Evolutionary conservation across 768 basidiomycete species (phyloP), one percentile per base, ranked within the genome.

Genomic region (Lactarius tabidus): DNA sequence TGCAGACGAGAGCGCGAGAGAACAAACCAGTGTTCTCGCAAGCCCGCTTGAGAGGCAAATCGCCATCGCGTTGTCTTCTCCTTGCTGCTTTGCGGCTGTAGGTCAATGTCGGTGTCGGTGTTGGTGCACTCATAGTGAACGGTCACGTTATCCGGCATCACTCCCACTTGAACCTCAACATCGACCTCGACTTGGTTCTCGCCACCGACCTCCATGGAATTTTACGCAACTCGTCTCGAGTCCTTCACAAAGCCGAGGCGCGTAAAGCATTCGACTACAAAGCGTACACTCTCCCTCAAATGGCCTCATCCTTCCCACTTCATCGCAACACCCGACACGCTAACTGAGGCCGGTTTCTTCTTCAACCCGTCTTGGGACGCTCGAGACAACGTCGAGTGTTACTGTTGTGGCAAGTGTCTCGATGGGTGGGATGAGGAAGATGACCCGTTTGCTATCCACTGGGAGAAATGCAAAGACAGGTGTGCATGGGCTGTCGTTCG

Each of bases 311-410:
- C 89, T 0, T 51, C 75, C 0, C 70, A 77, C 20, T 91, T 85
- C 74, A 76, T 77, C 58, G 88, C 95, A 54, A 94, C 84, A 58
- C 87, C 95, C 1, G 76, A 81, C 60, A 80, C 83, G 4, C 84
- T 98, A 18, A 89, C 95, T 2, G 86, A 89, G 69, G 95, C 95
- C 2, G 95, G 95, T 10, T 98, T 96, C 78, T 95, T 85, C 80
- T 95, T 82, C 76, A 80, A 80, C 67, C 92, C 92, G 0, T 84
- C 82, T 68, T 77, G 79, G 64, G 83, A 85, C 28, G 86, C 88
- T 65, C 79, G 78, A 18, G 92, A 95, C 75, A 87, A 84, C 70
- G 93, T 90, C 26, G 80, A 83, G 5, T 98, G 95, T 74, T 97
- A 88, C 74, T 77, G 89, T 68, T 98, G 95, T 77, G 81, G 80